These are phyloP conservation scores for Plasmodium billcollinsi DNA, from an alignment of 169 alveolate species.

Conservation along the genomic window DNA sequence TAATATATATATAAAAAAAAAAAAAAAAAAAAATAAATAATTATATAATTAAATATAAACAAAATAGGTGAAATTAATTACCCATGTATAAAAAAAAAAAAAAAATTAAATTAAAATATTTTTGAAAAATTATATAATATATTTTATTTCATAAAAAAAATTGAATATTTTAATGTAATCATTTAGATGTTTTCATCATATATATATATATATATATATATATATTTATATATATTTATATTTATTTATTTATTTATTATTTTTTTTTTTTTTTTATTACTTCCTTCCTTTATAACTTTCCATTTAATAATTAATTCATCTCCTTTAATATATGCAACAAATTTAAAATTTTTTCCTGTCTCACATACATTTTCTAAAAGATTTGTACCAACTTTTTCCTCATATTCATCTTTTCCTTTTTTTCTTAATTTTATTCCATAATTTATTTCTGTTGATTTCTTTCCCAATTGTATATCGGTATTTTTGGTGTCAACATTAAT, in stretches of 20 bases:
- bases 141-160: no score
- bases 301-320: slow-evolving; percentile 18
- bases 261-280: background rate
- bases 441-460: background rate
- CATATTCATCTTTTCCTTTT: background rate
- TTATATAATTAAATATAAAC: background rate
- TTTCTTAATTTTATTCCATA: background rate
- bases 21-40: no score
- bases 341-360: slow-evolving; percentile 14
- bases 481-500: slow-evolving; percentile 18
- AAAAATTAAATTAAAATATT: no score
- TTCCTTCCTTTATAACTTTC: slow-evolving; percentile 9
- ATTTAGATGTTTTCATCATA: no score
- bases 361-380: slow-evolving; percentile 4
- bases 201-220: no score
- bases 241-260: background rate
- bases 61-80: no score
- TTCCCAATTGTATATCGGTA: slow-evolving; percentile 7
- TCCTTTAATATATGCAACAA: slow-evolving; percentile 9
- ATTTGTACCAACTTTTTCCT: no score
- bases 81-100: no score
- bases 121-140: no score
- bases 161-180: no score
- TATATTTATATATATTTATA: no score
- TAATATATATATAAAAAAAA: background rate